Evolutionary conservation across 495 filamentous ascomycete species (phyloP).

Genomic region (Neurospora tetraspora): DNA sequence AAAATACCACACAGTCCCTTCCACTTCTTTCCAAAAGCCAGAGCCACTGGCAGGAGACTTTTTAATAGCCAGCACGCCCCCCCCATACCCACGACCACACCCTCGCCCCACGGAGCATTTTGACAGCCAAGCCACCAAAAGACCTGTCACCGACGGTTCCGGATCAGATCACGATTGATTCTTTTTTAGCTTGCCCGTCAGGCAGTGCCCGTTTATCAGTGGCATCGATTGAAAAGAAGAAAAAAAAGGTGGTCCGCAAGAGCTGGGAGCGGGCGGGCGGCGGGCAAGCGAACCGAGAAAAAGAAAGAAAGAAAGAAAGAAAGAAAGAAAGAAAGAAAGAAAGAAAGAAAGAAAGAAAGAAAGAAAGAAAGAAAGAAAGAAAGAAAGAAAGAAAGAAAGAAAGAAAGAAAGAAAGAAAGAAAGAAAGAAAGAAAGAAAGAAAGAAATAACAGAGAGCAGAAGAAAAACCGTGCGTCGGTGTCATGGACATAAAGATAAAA

Average conservation of each 20-base stretch:
- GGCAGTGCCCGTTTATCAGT: not conserved
- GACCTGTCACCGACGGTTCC: not conserved
- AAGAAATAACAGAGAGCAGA: not conserved
- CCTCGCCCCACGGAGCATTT: not conserved
- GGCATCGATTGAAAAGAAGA: not conserved
- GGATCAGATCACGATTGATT: not conserved
- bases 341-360: not conserved
- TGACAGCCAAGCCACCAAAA: not conserved
- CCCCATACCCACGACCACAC: not conserved
- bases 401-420: not conserved
- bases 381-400: not conserved
- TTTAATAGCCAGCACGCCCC: not conserved
- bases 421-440: not conserved
- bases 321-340: not conserved
- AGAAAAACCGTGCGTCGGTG: not conserved
- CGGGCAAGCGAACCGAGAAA: not conserved
- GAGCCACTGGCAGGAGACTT: not conserved
- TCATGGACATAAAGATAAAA: not conserved
- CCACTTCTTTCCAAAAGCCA: not conserved
- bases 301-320: not conserved
- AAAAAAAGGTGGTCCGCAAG: not conserved
- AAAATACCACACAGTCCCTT: not conserved
- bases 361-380: not conserved
- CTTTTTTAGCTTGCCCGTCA: not conserved
- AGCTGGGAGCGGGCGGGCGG: not conserved